phyloP scores from a whole-genome alignment of 2,329 filamentous ascomycete species.

The Phyllosticta paracitricarpa region DNA sequence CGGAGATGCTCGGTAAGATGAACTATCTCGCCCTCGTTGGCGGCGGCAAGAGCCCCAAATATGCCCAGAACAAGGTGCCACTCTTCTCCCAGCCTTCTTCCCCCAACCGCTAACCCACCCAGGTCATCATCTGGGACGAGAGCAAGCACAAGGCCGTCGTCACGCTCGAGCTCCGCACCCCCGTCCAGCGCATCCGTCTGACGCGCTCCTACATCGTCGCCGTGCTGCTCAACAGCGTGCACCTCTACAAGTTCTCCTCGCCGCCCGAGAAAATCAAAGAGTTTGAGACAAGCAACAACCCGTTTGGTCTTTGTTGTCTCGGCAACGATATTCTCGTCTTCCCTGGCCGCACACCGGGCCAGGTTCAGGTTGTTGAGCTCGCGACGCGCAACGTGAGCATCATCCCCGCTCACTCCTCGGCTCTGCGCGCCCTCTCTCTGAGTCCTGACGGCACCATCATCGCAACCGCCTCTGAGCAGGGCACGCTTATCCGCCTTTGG shows the following conservation, averaged over 20 bases:
- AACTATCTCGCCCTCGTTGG: constrained; percentile 86
- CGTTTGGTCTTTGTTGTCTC: constrained; percentile 68
- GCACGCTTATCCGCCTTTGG: constrained; percentile 82
- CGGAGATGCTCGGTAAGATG: constrained; percentile 76
- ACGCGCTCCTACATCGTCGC: constrained; percentile 68
- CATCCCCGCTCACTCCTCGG: constrained; percentile 77
- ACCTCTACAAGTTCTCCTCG: constrained; percentile 69
- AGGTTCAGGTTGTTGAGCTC: constrained; percentile 79
- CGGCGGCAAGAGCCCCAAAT: constrained; percentile 76
- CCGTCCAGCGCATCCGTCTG: constrained; percentile 70
- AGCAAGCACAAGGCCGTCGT: constrained; percentile 64
- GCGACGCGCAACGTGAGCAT: constrained; percentile 77
- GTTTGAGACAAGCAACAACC: constrained; percentile 82
- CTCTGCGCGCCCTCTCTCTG: constrained; percentile 67
- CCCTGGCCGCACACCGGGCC: constrained; percentile 76
- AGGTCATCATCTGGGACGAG: constrained; percentile 89
- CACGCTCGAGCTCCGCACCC: constrained; percentile 67
- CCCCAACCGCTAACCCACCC: constrained; percentile 12
- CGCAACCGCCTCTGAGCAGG: constrained; percentile 86
- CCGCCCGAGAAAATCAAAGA: constrained; percentile 59
- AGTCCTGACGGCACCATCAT: constrained; percentile 72
- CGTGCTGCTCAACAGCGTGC: constrained; percentile 70
- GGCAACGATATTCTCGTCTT: constrained; percentile 67
- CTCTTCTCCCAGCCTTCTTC: background rate
- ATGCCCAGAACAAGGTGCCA: constrained; percentile 69